Conservation (phyloP, 2,329 filamentous ascomycete species). For the Herpotrichia juniperi region DNA sequence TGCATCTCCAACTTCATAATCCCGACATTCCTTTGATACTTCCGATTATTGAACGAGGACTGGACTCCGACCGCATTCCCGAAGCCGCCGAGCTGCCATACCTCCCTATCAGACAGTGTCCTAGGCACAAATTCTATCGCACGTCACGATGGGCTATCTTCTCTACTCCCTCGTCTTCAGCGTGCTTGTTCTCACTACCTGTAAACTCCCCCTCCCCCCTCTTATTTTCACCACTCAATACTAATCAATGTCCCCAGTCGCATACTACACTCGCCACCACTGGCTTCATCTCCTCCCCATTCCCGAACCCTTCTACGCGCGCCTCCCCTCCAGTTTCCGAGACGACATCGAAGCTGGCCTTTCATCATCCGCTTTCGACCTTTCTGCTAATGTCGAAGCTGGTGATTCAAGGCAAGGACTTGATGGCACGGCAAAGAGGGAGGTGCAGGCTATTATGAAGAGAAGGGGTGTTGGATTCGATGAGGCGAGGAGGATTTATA, state of each 20-base stretch:
- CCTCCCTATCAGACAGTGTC: constrained; percentile 1
- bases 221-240: constrained; percentile 3
- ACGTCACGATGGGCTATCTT: constrained; percentile 72
- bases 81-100: constrained; percentile 3
- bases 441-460: constrained; percentile 92
- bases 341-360: constrained; percentile 89
- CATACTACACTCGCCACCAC: constrained; percentile 79
- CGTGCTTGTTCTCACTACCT: constrained; percentile 72
- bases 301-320: constrained; percentile 73
- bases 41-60: background rate
- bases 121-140: constrained; percentile 6
- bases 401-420: constrained; percentile 82
- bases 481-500: constrained; percentile 84
- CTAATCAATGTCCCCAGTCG: constrained; percentile 55
- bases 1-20: background rate
- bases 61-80: background rate
- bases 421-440: constrained; percentile 78
- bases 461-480: constrained; percentile 82
- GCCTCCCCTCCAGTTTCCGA: constrained; percentile 77
- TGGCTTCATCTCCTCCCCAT: constrained; percentile 76
- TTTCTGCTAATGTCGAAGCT: constrained; percentile 77
- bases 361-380: constrained; percentile 81
- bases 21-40: background rate
- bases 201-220: constrained; percentile 50
- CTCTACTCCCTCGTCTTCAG: constrained; percentile 78